Evolutionary conservation across 1,284 basidiomycete species (phyloP).

Genomic region (Cystobasidium sp.): DNA sequence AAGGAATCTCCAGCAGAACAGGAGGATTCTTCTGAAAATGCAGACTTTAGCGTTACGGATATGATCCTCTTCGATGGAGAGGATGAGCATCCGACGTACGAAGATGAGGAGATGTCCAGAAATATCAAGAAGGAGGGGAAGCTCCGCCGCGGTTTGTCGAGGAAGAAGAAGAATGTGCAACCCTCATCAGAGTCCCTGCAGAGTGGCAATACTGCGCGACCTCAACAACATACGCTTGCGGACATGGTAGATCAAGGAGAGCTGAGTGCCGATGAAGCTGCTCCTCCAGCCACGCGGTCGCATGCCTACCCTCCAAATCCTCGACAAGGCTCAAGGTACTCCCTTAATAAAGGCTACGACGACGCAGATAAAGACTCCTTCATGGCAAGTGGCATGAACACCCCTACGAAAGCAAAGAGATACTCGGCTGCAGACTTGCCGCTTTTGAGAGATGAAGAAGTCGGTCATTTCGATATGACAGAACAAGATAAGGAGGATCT

Average conservation of each 20-base stretch:
- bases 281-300: background rate
- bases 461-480: slow-evolving; percentile 65
- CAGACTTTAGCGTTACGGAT: slow-evolving; percentile 53
- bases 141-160: slow-evolving; percentile 65
- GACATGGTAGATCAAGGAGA: background rate
- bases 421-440: slow-evolving; percentile 20
- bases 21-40: background rate
- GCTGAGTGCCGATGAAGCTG: slow-evolving; percentile 16
- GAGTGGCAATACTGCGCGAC: background rate
- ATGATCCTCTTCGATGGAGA: slow-evolving; percentile 74
- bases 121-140: slow-evolving; percentile 71
- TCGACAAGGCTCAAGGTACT: slow-evolving; percentile 19
- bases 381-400: slow-evolving; percentile 12
- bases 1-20: slow-evolving; percentile 1
- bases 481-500: slow-evolving; percentile 71
- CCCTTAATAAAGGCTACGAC: slow-evolving; percentile 33
- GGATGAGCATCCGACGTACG: slow-evolving; percentile 66
- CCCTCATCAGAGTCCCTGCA: background rate
- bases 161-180: slow-evolving; percentile 53
- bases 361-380: slow-evolving; percentile 42
- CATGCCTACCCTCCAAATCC: slow-evolving; percentile 32
- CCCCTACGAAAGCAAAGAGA: slow-evolving; percentile 15
- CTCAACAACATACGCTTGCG: background rate
- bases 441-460: slow-evolving; percentile 51
- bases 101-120: slow-evolving; percentile 67